A percentile compares a stretch with the other conserved stretches of the same genome.
These are phyloP conservation scores for Penicillium flavigenum DNA, from an alignment of 495 filamentous ascomycete species.

Conservation along the genomic window DNA sequence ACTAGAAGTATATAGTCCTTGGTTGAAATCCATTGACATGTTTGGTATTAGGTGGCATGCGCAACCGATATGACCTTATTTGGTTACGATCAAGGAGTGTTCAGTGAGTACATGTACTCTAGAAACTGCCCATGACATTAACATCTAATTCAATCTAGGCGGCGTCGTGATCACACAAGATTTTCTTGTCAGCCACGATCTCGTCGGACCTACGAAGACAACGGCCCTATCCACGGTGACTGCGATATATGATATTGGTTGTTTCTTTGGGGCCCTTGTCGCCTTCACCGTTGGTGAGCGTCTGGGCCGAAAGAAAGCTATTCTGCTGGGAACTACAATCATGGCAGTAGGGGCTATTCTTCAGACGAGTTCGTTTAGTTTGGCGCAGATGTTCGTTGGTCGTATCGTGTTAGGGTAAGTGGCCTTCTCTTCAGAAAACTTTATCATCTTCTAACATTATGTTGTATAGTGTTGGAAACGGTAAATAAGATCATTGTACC, in stretches of 20 bases:
- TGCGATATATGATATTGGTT: constrained; percentile 62
- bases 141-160: constrained; percentile 26
- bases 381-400: constrained; percentile 64
- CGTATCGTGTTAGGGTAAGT: constrained; percentile 49
- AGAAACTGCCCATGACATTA: background rate
- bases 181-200: constrained; percentile 53
- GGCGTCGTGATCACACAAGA: constrained; percentile 57
- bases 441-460: background rate
- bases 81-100: constrained; percentile 61
- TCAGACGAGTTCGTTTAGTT: constrained; percentile 54
- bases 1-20: background rate
- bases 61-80: constrained; percentile 59
- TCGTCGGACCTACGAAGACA: constrained; percentile 50
- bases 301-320: constrained; percentile 57
- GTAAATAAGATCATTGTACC: constrained; percentile 16
- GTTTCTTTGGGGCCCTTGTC: constrained; percentile 54
- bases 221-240: constrained; percentile 57
- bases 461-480: constrained; percentile 56
- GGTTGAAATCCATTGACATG: background rate
- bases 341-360: constrained; percentile 62
- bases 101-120: constrained; percentile 29
- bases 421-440: background rate
- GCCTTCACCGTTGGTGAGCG: constrained; percentile 56
- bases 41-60: constrained; percentile 43
- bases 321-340: constrained; percentile 55